These are phyloP conservation scores for Phaeotremella fagi DNA, from an alignment of 768 basidiomycete genomes.

Conservation along the genomic window DNA sequence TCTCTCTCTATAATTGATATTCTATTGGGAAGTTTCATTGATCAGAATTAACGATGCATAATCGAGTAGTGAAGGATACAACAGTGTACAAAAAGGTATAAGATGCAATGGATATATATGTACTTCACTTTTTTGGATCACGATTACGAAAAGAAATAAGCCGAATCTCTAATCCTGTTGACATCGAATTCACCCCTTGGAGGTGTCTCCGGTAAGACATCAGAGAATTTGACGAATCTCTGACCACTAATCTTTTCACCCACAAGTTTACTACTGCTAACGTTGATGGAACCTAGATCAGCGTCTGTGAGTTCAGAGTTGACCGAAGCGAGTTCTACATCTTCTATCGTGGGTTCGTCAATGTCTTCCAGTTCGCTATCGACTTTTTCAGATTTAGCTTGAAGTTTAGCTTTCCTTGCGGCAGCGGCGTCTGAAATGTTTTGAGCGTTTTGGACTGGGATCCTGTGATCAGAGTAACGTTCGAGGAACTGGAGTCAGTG, in stretches of 20 bases:
- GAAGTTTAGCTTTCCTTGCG: conserved; percentile 18
- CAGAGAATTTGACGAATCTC: conserved; percentile 64
- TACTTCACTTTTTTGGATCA: background rate
- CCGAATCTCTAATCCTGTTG: conserved; percentile 68
- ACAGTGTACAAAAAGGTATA: background rate
- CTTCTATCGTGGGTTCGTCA: conserved; percentile 28
- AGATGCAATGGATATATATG: background rate
- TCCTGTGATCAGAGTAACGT: conserved; percentile 62
- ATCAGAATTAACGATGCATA: too few relatives aligned
- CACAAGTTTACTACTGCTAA: background rate
- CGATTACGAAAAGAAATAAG: conserved; percentile 86
- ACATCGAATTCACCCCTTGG: conserved; percentile 82
- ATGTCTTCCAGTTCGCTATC: conserved; percentile 8
- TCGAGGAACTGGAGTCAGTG: conserved; percentile 58
- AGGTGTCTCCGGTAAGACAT: conserved; percentile 75
- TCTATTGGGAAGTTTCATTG: too few relatives aligned
- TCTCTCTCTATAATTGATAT: too few relatives aligned
- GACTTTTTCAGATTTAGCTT: conserved; percentile 2
- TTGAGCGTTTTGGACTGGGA: conserved; percentile 30
- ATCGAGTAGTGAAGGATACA: too few relatives aligned
- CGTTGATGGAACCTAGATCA: background rate
- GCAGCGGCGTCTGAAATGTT: conserved; percentile 17
- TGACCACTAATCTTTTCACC: conserved; percentile 20
- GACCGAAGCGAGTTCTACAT: conserved; percentile 11
- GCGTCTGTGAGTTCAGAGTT: background rate